Conservation (phyloP, 2,329 filamentous ascomycete species). For the Pseudocercospora pini-densiflorae region DNA sequence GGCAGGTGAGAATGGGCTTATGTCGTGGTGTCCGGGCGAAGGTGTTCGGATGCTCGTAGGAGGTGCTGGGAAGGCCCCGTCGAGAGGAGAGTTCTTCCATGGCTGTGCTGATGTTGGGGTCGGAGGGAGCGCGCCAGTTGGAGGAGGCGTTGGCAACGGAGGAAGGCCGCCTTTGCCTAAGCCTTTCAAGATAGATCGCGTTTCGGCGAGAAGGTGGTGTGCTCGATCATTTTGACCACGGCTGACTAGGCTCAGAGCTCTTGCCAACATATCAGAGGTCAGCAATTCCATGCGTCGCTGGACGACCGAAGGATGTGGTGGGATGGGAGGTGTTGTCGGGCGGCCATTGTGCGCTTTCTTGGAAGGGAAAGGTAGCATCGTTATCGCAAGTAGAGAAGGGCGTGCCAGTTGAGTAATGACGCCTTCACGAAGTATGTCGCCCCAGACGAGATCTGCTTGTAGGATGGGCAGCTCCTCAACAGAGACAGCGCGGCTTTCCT, state of each 20-base stretch:
- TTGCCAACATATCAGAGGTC: constrained; percentile 96
- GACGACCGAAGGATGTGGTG: constrained; percentile 91
- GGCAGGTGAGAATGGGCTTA: constrained; percentile 59
- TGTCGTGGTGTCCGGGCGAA: constrained; percentile 42
- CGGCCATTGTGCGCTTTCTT: constrained; percentile 37
- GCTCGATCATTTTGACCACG: constrained; percentile 92
- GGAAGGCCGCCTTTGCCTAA: constrained; percentile 93
- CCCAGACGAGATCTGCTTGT: constrained; percentile 91
- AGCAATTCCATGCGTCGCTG: constrained; percentile 97
- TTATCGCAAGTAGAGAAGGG: constrained; percentile 90
- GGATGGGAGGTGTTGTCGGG: constrained; percentile 75
- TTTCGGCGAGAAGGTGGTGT: constrained; percentile 90
- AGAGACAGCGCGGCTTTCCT: constrained; percentile 80
- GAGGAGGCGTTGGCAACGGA: constrained; percentile 72
- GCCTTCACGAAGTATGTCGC: constrained; percentile 89
- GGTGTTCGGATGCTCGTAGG: constrained; percentile 41
- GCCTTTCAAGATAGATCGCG: constrained; percentile 91
- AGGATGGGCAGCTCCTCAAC: constrained; percentile 95
- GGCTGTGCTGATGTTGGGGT: constrained; percentile 35
- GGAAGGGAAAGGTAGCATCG: constrained; percentile 75
- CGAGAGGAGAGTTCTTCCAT: constrained; percentile 25
- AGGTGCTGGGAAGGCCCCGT: constrained; percentile 26
- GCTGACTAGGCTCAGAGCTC: constrained; percentile 87
- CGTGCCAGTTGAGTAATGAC: constrained; percentile 83
- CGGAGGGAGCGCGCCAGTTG: constrained; percentile 42